Evolutionary conservation across 495 filamentous ascomycete species (phyloP).

Genomic region (Poronia punctata): DNA sequence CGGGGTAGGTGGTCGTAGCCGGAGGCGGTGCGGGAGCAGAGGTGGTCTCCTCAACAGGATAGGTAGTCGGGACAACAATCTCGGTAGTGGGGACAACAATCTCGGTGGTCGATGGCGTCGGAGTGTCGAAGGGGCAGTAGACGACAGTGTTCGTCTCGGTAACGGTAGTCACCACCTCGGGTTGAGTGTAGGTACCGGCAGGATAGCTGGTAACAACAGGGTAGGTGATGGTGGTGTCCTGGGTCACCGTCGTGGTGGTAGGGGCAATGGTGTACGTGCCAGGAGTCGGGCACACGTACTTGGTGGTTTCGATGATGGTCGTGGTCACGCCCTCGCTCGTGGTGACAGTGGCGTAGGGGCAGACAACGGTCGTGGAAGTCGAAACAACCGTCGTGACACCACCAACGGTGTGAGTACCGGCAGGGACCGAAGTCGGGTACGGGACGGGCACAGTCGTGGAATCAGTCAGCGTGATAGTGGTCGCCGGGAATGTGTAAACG

Average conservation of each 20-base stretch:
- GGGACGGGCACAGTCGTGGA: constrained; percentile 61
- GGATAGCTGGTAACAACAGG: constrained; percentile 58
- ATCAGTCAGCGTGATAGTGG: constrained; percentile 60
- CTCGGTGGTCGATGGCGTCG: constrained; percentile 21
- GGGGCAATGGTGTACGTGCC: constrained; percentile 79
- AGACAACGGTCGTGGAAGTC: constrained; percentile 62
- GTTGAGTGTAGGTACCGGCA: constrained; percentile 68
- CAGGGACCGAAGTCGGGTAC: constrained; percentile 53
- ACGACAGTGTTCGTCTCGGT: constrained; percentile 62
- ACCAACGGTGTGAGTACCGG: constrained; percentile 64
- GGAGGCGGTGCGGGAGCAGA: constrained; percentile 14
- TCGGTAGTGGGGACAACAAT: constrained; percentile 19
- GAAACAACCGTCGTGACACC: constrained; percentile 71
- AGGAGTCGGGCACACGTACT: constrained; percentile 69
- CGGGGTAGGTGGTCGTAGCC: constrained; percentile 5
- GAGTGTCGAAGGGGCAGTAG: constrained; percentile 61
- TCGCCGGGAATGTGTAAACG: constrained; percentile 73
- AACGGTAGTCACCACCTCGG: constrained; percentile 58
- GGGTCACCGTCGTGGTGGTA: constrained; percentile 51
- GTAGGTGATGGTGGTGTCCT: constrained; percentile 54
- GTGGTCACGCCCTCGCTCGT: constrained; percentile 57
- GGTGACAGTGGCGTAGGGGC: constrained; percentile 63
- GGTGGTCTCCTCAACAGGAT: constrained; percentile 4
- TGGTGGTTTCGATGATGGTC: constrained; percentile 64
- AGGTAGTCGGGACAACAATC: constrained; percentile 2